Base-by-base conservation (phyloP, 2,329 filamentous ascomycete species). In the Trichoderma koningiopsis region DNA sequence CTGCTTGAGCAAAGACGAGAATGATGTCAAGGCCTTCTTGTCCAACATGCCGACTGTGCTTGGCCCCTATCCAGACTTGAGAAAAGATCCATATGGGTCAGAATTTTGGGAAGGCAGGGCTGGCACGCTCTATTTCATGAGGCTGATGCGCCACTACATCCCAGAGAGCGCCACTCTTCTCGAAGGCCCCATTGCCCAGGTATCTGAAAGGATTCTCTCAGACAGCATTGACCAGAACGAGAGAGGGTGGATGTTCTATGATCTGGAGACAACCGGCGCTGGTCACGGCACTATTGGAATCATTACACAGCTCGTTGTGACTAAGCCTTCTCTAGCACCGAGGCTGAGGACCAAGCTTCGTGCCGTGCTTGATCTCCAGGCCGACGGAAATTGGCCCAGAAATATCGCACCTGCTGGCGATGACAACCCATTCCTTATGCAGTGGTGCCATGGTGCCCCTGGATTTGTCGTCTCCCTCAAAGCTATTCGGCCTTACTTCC, bases 241-340 rank as follows among this genome's bases (percentile, higher is more conserved):
- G 49, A 78, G 76, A 47, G 78, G 76, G 0, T 92, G 90, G 91
- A 84, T 83, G 71, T 92, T 88, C 87, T 85, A 88, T 70, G 86
- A 85, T 16, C 87, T 87, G 72, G 76, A 80, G 22, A 91, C 91
- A 74, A 81, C 91, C 43, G 91, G 91, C 1, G 88, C 90, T 5
- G 87, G 86, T 0, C 89, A 93, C 74, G 91, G 91, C 8, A 84
- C 87, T 14, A 86, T 92, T 31, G 89, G 91, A 5, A 92, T 91
- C 76, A 84, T 93, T 68, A 89, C 87, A n/a, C 91, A 93, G 77
- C 80, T 92, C 16, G 84, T 91, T 1, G 80, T 86, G 27, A 88
- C 88, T 2, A 83, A 85, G 68, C 85, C 87, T 0, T 78, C 80
- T 5, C 83, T 86, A 71, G 88, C 89, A 1, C 77, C 82, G 1